These are phyloP conservation scores for Zancudomyces culisetae DNA, from an alignment of 371 early-diverging fungal species.

Conservation along the genomic window DNA sequence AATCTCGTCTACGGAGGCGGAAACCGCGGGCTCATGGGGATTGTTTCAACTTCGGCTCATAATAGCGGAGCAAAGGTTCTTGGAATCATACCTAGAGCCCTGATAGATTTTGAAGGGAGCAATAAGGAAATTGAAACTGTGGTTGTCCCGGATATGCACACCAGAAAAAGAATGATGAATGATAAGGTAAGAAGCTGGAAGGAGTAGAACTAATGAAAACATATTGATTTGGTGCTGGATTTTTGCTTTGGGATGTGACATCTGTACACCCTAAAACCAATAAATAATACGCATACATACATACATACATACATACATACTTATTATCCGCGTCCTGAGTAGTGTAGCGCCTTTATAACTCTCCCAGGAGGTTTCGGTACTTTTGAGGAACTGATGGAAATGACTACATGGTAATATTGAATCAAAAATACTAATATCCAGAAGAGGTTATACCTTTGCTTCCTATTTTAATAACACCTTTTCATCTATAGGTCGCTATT, in stretches of 20 bases:
- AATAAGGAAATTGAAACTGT: constrained; percentile 35
- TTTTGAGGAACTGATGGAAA: constrained; percentile 69
- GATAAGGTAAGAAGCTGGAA: constrained; percentile 23
- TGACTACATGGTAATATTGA: constrained; percentile 57
- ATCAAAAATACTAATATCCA: no score
- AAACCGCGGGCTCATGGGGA: constrained; percentile 56
- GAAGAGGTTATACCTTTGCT: no score
- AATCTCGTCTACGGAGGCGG: constrained; percentile 77
- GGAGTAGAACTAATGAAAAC: no score
- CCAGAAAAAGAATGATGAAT: constrained; percentile 57
- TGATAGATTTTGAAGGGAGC: constrained; percentile 24
- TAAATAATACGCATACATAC: no score
- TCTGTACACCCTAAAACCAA: no score
- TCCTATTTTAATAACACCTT: no score
- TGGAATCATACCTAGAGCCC: constrained; percentile 54
- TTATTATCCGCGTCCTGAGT: no score
- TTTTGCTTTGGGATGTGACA: no score
- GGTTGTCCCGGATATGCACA: constrained; percentile 64
- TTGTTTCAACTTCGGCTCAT: constrained; percentile 40
- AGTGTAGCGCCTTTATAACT: constrained; percentile 51
- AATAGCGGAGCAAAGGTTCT: constrained; percentile 34
- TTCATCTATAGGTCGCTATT: constrained; percentile 32
- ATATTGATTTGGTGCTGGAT: no score
- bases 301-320: no score
- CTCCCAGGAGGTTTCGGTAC: constrained; percentile 79